Conservation (phyloP, 148 eudicot species). For the Persicaria maculosa region DNA sequence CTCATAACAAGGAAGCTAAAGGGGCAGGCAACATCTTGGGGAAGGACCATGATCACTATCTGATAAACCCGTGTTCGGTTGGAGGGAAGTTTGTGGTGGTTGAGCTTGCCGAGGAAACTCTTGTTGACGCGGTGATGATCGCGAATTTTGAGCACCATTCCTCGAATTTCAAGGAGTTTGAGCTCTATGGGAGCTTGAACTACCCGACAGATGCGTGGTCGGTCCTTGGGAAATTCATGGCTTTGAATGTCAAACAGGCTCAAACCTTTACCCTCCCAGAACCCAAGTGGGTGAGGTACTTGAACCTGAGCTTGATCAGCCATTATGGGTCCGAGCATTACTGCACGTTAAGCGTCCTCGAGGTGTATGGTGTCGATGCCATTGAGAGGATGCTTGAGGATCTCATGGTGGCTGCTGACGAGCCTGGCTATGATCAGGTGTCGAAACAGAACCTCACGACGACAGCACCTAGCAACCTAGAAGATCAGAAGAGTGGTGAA, state of each 20-base stretch:
- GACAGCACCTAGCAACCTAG: conserved; percentile 24
- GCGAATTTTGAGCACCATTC: conserved; percentile 92
- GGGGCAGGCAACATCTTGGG: conserved; percentile 81
- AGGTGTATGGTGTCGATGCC: conserved; percentile 90
- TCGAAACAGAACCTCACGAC: conserved; percentile 38
- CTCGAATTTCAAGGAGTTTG: conserved; percentile 83
- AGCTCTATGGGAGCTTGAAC: conserved; percentile 56
- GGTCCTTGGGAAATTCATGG: conserved; percentile 59
- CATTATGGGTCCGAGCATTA: conserved; percentile 88
- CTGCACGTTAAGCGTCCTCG: conserved; percentile 71
- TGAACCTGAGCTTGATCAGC: conserved; percentile 58
- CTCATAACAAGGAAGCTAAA: conserved; percentile 83
- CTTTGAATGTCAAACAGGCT: conserved; percentile 71
- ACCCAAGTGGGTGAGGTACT: conserved; percentile 79
- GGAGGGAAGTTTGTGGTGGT: conserved; percentile 64
- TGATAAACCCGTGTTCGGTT: conserved; percentile 83
- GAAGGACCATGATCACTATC: conserved; percentile 88
- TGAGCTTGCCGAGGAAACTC: conserved; percentile 81
- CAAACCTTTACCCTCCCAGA: conserved; percentile 69
- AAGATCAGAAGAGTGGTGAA: conserved; percentile 32
- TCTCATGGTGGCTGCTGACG: conserved; percentile 55
- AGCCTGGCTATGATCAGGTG: conserved; percentile 22
- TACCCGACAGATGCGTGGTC: conserved; percentile 80
- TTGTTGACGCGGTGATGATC: conserved; percentile 72
- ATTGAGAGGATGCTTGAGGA: conserved; percentile 92